A percentile compares a stretch with the other conserved stretches of the same genome.
phyloP scores from a whole-genome alignment of 225 moss, liverwort and hornwort genomes.

The Antitrichia curtipendula region DNA sequence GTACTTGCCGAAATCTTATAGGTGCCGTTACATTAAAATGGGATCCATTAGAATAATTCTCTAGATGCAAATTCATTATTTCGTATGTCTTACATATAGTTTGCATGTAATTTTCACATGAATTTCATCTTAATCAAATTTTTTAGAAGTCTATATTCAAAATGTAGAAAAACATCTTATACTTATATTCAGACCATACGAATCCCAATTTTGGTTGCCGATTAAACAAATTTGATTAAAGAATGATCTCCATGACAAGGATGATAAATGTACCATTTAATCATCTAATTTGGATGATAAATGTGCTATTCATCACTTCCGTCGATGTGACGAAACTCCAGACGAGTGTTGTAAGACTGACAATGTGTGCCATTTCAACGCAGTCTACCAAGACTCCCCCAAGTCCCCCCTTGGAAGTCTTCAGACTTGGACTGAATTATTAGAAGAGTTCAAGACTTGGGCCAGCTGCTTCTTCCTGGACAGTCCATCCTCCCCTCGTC shows the following conservation, averaged over 20 bases:
- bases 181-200: accelerated
- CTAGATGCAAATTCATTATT: not conserved
- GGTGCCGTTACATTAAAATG: not conserved
- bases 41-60: not conserved
- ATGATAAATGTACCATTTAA: not conserved
- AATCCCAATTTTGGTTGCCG: not conserved
- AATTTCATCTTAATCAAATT: not conserved
- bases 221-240: too few relatives aligned
- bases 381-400: not conserved
- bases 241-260: too few relatives aligned
- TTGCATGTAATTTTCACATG: not conserved
- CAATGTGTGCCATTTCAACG: not conserved
- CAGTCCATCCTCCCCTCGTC: not conserved
- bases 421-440: conserved; percentile 2
- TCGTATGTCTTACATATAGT: not conserved
- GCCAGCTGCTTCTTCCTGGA: not conserved
- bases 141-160: not conserved
- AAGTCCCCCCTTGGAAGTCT: not conserved
- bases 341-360: not conserved
- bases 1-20: not conserved
- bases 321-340: not conserved
- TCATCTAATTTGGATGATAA: not conserved
- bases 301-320: too few relatives aligned
- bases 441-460: not conserved
- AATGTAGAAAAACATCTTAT: accelerated